A percentile compares a stretch with the other conserved stretches of the same genome.
Conservation (phyloP, 2,329 filamentous ascomycete species). For the Phialophora expanda region DNA sequence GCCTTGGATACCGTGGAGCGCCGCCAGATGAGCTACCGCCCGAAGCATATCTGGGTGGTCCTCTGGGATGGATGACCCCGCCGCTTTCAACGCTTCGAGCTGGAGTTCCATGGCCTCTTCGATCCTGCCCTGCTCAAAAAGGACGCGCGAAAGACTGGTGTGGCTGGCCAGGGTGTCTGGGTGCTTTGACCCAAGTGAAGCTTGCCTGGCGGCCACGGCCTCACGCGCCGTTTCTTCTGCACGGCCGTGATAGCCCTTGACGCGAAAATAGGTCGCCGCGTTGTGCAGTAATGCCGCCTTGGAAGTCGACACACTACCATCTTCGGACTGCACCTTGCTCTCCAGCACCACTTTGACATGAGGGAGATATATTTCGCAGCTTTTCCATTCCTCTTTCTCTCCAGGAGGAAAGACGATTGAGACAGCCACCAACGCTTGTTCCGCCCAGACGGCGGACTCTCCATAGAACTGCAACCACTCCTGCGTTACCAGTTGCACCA, state of each 20-base stretch:
- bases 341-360: not conserved
- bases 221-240: too few relatives aligned
- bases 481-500: constrained; percentile 45
- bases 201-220: too few relatives aligned
- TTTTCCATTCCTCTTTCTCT: not conserved
- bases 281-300: too few relatives aligned
- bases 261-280: too few relatives aligned
- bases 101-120: not conserved
- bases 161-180: not conserved
- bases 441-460: constrained; percentile 29
- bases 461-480: constrained; percentile 43
- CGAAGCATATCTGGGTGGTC: not conserved
- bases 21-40: not conserved
- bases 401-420: not conserved
- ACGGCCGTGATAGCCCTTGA: too few relatives aligned
- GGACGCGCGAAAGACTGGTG: not conserved
- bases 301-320: too few relatives aligned
- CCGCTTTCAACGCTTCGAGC: not conserved
- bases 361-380: not conserved
- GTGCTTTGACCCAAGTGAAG: not conserved
- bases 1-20: not conserved
- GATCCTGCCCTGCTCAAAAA: not conserved
- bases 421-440: constrained; percentile 8
- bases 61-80: not conserved
- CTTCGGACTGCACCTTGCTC: too few relatives aligned